phyloP scores from a whole-genome alignment of 2,329 filamentous ascomycete species.

The Nemania abortiva region DNA sequence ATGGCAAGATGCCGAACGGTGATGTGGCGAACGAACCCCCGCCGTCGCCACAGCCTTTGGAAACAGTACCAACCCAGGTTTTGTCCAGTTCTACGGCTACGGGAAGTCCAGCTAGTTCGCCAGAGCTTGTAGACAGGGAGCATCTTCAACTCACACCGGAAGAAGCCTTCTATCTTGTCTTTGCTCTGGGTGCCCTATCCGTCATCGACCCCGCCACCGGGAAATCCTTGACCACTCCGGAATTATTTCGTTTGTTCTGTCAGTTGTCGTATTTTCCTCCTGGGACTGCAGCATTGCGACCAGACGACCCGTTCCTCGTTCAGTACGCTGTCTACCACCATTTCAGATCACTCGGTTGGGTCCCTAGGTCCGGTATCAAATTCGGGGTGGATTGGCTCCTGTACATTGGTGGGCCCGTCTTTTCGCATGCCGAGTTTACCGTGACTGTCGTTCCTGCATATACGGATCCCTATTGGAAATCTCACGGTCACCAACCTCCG shows the following conservation, averaged over 20 bases:
- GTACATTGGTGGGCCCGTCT: constrained; percentile 92
- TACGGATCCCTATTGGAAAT: constrained; percentile 77
- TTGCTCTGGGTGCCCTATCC: constrained; percentile 79
- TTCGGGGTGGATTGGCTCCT: constrained; percentile 96
- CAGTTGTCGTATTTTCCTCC: constrained; percentile 77
- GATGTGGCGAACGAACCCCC: constrained; percentile 36
- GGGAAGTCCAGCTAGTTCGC: constrained; percentile 5
- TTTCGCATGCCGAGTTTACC: constrained; percentile 94
- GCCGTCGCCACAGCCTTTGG: constrained; percentile 33
- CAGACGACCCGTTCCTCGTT: constrained; percentile 87
- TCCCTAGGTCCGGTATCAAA: constrained; percentile 91
- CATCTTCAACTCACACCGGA: constrained; percentile 92
- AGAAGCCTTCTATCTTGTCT: constrained; percentile 91
- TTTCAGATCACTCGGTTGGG: constrained; percentile 95
- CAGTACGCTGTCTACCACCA: constrained; percentile 95
- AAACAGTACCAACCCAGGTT: constrained; percentile 25
- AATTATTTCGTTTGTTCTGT: constrained; percentile 76
- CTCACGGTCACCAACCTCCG: constrained; percentile 63
- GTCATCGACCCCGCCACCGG: constrained; percentile 66
- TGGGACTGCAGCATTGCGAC: constrained; percentile 62
- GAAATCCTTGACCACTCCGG: constrained; percentile 61
- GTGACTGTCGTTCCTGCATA: constrained; percentile 88
- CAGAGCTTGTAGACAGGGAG: constrained; percentile 69
- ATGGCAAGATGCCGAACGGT: constrained; percentile 40
- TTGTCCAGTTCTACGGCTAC: constrained; percentile 9